Conservation (phyloP, 2,329 filamentous ascomycete genomes). For the Phialemoniopsis sp. region DNA sequence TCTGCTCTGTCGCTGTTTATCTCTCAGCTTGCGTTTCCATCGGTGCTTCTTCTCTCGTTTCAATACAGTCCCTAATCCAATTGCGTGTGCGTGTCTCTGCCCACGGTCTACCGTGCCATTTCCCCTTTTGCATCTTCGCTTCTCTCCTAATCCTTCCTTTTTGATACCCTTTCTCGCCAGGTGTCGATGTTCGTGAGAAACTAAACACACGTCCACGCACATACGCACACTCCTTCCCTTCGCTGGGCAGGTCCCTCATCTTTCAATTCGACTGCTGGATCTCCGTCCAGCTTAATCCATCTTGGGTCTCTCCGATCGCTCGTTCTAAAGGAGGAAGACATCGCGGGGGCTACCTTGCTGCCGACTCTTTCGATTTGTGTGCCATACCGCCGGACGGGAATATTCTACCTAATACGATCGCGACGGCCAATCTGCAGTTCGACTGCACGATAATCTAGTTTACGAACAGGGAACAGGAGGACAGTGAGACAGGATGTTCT, state of each 20-base stretch:
- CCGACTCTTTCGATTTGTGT: neutral
- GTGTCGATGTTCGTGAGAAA: constrained; percentile 10
- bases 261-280: neutral
- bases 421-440: neutral
- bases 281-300: neutral
- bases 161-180: constrained; percentile 6
- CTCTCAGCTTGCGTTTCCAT: neutral
- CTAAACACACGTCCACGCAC: neutral
- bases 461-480: neutral
- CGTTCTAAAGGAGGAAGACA: neutral
- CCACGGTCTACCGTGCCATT: neutral
- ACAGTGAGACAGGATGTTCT: constrained; percentile 25
- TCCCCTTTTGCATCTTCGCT: constrained; percentile 5
- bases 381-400: constrained; percentile 9
- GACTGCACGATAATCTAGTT: neutral
- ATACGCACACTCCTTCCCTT: constrained; percentile 1
- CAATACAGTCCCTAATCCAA: too few relatives aligned
- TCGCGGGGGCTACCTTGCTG: neutral
- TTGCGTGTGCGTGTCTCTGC: neutral
- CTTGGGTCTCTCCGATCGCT: neutral
- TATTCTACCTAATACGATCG: neutral
- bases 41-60: neutral
- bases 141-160: constrained; percentile 9
- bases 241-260: constrained; percentile 2
- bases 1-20: neutral